These are phyloP conservation scores for Sordariomycetes sp. DNA, from an alignment of 2,329 filamentous ascomycete species.

Conservation along the genomic window DNA sequence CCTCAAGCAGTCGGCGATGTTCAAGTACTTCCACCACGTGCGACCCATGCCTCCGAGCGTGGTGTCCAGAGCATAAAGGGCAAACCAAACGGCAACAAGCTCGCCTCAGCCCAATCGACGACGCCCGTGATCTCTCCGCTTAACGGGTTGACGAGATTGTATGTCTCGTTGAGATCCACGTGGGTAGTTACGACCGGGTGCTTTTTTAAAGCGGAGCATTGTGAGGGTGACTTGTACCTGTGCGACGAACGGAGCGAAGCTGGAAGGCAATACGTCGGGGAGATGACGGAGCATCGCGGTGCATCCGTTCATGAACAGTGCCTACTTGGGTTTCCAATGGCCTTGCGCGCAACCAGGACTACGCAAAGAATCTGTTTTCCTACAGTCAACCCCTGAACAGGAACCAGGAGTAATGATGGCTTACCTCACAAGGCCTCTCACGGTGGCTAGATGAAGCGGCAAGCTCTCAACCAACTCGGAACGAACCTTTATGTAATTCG, in stretches of 20 bases:
- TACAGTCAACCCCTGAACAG: not conserved
- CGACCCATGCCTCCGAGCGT: not conserved
- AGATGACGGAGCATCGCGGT: not conserved
- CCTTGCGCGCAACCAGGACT: not conserved
- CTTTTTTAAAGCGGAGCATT: not conserved
- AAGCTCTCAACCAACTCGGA: not conserved
- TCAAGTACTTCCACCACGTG: not conserved
- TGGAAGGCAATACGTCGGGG: not conserved
- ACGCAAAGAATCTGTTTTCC: not conserved
- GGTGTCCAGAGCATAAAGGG: not conserved
- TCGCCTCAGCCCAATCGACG: not conserved
- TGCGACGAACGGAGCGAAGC: not conserved
- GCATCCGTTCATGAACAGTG: not conserved
- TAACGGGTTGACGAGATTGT: not conserved
- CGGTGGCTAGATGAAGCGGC: not conserved
- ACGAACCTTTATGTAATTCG: not conserved
- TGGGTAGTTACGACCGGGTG: not conserved
- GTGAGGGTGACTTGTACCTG: not conserved
- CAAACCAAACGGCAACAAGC: not conserved
- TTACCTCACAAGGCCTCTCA: not conserved
- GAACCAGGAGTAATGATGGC: not conserved
- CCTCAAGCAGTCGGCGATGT: not conserved
- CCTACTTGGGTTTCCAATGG: not conserved
- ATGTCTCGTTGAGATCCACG: not conserved
- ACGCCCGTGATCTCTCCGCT: not conserved